Percentiles rank a stretch among this genome's conserved stretches.
Conservation (phyloP, 805 yeast genomes). For the Tetrapisispora iriomotensis region DNA sequence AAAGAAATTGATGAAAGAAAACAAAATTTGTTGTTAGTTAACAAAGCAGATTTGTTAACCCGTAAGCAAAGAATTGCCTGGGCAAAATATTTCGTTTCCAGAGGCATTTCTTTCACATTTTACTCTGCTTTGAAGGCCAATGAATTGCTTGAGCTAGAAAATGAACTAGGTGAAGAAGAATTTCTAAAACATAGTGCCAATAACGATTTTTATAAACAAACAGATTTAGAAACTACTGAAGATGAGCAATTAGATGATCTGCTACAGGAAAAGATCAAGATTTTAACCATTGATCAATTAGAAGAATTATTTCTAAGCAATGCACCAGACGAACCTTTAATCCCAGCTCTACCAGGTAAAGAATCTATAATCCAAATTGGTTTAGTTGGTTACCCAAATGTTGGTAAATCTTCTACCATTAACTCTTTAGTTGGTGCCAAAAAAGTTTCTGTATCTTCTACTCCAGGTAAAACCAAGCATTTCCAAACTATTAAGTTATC, state of each 20-base stretch:
- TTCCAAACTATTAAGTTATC: constrained; percentile 90
- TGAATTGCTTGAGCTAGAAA: constrained; percentile 58
- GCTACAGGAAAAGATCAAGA: constrained; percentile 45
- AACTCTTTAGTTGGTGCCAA: constrained; percentile 94
- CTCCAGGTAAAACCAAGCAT: constrained; percentile 98
- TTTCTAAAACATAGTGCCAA: constrained; percentile 26
- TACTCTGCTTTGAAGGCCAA: constrained; percentile 88
- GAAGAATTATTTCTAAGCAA: constrained; percentile 67
- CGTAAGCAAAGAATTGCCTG: constrained; percentile 68
- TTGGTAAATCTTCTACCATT: constrained; percentile 94
- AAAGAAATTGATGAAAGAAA: constrained; percentile 66
- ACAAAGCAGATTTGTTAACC: constrained; percentile 85
- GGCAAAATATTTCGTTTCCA: constrained; percentile 71
- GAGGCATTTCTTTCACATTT: constrained; percentile 74
- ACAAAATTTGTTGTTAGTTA: constrained; percentile 72
- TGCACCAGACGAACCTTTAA: constrained; percentile 57
- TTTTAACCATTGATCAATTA: constrained; percentile 73
- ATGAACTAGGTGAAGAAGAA: constrained; percentile 25
- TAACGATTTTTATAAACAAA: constrained; percentile 10
- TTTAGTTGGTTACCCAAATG: constrained; percentile 94
- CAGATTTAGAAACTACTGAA: constrained; percentile 13
- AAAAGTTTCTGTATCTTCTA: constrained; percentile 94
- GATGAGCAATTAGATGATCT: constrained; percentile 29
- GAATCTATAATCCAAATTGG: constrained; percentile 77
- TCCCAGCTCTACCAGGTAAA: constrained; percentile 45